These are phyloP conservation scores for Poteriospumella lacustris DNA, from an alignment of 108 stramenopile genomes.

Conservation along the genomic window DNA sequence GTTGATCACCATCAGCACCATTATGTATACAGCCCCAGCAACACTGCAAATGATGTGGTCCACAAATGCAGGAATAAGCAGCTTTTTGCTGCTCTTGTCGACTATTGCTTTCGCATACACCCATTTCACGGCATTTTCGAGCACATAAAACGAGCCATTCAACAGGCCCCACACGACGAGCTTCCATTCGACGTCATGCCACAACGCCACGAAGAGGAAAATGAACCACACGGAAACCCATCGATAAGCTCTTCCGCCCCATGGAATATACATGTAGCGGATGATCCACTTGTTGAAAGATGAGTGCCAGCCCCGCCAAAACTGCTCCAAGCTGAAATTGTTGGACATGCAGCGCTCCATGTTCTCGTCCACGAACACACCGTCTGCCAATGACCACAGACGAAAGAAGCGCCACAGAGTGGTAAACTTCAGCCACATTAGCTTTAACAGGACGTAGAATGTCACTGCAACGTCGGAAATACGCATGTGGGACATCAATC, in stretches of 20 bases:
- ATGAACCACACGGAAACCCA: slow-evolving; percentile 46
- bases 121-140: slow-evolving; percentile 40
- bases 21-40: slow-evolving; percentile 34
- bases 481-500: slow-evolving; percentile 11
- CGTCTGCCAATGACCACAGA: slow-evolving; percentile 54
- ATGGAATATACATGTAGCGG: slow-evolving; percentile 59
- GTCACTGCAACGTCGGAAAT: slow-evolving; percentile 36
- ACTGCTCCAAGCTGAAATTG: slow-evolving; percentile 49
- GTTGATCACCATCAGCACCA: slow-evolving; percentile 49
- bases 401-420: slow-evolving; percentile 55
- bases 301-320: slow-evolving; percentile 61
- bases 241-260: slow-evolving; percentile 44
- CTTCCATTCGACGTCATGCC: slow-evolving; percentile 59
- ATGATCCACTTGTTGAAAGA: slow-evolving; percentile 61
- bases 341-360: slow-evolving; percentile 52
- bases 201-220: slow-evolving; percentile 57
- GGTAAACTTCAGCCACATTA: slow-evolving; percentile 62
- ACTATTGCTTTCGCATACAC: neutral
- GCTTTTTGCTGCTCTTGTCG: no score
- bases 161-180: slow-evolving; percentile 54
- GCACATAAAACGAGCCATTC: slow-evolving; percentile 45
- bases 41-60: slow-evolving; percentile 1
- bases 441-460: slow-evolving; percentile 40
- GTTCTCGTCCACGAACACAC: slow-evolving; percentile 53
- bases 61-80: neutral